Base-by-base conservation (phyloP, 768 basidiomycete species). In the Fomitopsis serialis region DNA sequence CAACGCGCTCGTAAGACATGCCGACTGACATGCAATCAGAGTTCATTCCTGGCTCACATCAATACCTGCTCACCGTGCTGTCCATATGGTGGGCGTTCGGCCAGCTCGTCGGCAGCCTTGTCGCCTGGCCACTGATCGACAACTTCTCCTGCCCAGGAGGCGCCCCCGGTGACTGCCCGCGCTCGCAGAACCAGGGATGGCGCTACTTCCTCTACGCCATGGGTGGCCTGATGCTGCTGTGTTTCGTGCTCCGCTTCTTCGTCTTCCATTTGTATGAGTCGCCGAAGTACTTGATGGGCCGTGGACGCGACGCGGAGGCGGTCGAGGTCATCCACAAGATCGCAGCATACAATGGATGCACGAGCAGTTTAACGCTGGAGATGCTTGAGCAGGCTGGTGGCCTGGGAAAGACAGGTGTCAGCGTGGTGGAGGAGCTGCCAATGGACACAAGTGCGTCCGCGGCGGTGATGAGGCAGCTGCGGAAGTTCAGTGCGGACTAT, bases 61-160 rank as follows among this genome's bases (percentile, higher is more conserved):
- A 90, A 61, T 89, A 87, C 61, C 73, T 91, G 3, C 71, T 90
- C 32, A 89, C 87, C 0, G 70, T 89, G 13, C 74, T 90, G 17
- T 87, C 87, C 0, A 78, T 89, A 35, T 90, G 85, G 84, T 91
- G 89, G 89, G 83, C 85, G 5, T 73, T 89, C 32, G 87, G 87
- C 2, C 88, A 89, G 63, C 75, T 89, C 0, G 62, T 85, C 45
- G 84, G 80, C 17, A 78, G 75, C 58, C 59, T 78, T 47, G 76
- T 76, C 34, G 66, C 52, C 35, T 47, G 47, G 23, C 35, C 37
- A 36, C 15, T 29, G 1, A 5, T 21, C 24, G 24, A 34, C 40
- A 24, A 29, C 59, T 82, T 76, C 62, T 86, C 87, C 3, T 89
- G 87, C 59, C 61, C 74, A 6, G 59, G 51, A 27, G 68, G 72